Evolutionary conservation across 2,329 filamentous ascomycete genomes (phyloP).

Genomic region (Coleophoma crateriformis): DNA sequence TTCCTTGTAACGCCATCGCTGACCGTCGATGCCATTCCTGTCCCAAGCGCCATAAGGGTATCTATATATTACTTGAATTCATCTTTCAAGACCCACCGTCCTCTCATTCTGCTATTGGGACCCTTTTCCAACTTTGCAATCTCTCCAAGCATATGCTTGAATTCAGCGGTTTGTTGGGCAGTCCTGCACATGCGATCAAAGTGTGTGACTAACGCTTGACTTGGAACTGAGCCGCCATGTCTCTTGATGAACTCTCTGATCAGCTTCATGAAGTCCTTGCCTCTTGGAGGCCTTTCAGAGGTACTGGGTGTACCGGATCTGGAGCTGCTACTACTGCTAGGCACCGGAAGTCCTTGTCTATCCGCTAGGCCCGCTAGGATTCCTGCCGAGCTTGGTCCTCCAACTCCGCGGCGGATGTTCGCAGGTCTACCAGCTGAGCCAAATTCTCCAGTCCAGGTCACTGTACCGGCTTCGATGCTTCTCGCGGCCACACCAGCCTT

Average conservation of each 20-base stretch:
- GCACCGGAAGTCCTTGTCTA: slow-evolving; percentile 37
- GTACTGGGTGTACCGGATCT: slow-evolving; percentile 40
- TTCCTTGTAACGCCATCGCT: too few relatives aligned
- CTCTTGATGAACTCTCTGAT: slow-evolving; percentile 75
- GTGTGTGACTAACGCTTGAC: slow-evolving; percentile 83
- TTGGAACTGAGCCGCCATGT: slow-evolving; percentile 74
- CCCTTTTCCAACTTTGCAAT: slow-evolving; percentile 63
- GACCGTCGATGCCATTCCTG: too few relatives aligned
- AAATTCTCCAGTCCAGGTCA: slow-evolving; percentile 88
- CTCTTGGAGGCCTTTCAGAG: slow-evolving; percentile 32
- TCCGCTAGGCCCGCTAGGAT: slow-evolving; percentile 53
- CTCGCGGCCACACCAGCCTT: slow-evolving; percentile 68
- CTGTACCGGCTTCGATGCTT: slow-evolving; percentile 71
- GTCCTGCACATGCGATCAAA: slow-evolving; percentile 78
- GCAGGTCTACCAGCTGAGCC: slow-evolving; percentile 69
- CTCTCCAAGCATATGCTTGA: slow-evolving; percentile 72
- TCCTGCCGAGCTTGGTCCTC: slow-evolving; percentile 47
- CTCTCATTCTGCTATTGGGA: slow-evolving; percentile 20
- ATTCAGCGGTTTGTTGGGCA: slow-evolving; percentile 64
- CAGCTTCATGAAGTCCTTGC: slow-evolving; percentile 61
- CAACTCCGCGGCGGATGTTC: slow-evolving; percentile 38
- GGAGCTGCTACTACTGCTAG: slow-evolving; percentile 37
- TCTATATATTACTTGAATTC: slow-evolving; percentile 20
- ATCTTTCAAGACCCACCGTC: slow-evolving; percentile 25
- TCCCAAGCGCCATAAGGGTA: too few relatives aligned